Percentiles rank a stretch among this genome's conserved stretches.
Evolutionary conservation across 257 asterid species (phyloP).

Genomic region (Knoxia roxburghii): DNA sequence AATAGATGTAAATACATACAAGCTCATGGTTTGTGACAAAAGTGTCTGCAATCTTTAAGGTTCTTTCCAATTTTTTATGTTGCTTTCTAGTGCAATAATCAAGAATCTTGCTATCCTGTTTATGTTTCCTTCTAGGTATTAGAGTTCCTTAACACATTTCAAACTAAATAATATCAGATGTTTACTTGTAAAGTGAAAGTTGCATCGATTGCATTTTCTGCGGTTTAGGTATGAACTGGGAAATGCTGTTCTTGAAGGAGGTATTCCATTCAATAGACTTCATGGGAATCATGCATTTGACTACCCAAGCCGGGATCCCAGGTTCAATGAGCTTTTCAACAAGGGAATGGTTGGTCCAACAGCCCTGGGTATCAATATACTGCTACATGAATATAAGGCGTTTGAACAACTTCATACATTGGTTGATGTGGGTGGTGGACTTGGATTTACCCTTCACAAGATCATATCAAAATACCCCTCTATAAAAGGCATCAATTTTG

Average conservation of each 20-base stretch:
- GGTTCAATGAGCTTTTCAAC: neutral
- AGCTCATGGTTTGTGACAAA: neutral
- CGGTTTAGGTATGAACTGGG: neutral
- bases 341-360: neutral
- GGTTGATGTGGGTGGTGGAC: constrained; percentile 3
- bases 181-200: neutral
- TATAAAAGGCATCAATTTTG: neutral
- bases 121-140: neutral
- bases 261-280: neutral
- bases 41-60: too few relatives aligned
- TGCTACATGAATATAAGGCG: neutral
- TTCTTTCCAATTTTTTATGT: too few relatives aligned
- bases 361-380: neutral
- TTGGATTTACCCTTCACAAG: neutral
- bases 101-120: neutral
- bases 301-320: neutral
- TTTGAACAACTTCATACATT: neutral
- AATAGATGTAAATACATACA: neutral
- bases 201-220: neutral
- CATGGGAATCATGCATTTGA: neutral
- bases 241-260: neutral
- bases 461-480: neutral
- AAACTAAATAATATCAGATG: neutral
- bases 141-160: neutral
- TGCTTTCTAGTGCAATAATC: too few relatives aligned